Base-by-base conservation (phyloP, 768 basidiomycete species). In the Lactarius tabidus region DNA sequence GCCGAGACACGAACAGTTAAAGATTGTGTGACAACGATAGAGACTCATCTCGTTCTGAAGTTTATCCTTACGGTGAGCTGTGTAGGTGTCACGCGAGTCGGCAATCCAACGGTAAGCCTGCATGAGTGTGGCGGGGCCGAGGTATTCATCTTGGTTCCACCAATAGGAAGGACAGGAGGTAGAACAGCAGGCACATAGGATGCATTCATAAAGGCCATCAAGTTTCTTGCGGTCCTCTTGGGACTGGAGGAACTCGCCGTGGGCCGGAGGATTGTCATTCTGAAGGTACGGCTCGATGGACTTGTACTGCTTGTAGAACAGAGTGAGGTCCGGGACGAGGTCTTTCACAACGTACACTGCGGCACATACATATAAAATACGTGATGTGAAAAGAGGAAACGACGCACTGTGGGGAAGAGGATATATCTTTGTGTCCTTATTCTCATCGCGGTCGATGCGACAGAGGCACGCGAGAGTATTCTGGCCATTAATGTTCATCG, bases 61-160 rank as follows among this genome's bases (percentile, higher is more conserved):
- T 72, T 87, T 87, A 74, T 95, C 94, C 82, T 89, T 94, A 65
- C 96, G 85, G 73, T 93, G 82, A 2, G 85, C 84, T 14, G 82
- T 84, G 73, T 91, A 83, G 26, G 86, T 75, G 75, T 98, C 96
- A 88, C 96, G 82, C 55, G 93, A 96, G 75, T 98, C 96, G 0
- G 95, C 95, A 74, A 99, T 96, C 96, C 96, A 98, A 70, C 95
- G 82, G 78, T 98, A 97, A 0, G 94, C 93, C 71, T 94, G 91
- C 93, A 98, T 94, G 71, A 98, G 79, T 0, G 95, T 95, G 1
- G 96, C 96, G 7, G 96, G 96, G 39, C 96, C 95, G 45, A 99
- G 89, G 77, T 99, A 99, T 76, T 94, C 91, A 74, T 98, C 95
- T 78, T 95, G 93, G 79, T 98, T 98, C 96, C 96, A 98, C 96